These are phyloP conservation scores for Corymbia calophylla DNA, from an alignment of 441 rosid genomes.

Conservation along the genomic window DNA sequence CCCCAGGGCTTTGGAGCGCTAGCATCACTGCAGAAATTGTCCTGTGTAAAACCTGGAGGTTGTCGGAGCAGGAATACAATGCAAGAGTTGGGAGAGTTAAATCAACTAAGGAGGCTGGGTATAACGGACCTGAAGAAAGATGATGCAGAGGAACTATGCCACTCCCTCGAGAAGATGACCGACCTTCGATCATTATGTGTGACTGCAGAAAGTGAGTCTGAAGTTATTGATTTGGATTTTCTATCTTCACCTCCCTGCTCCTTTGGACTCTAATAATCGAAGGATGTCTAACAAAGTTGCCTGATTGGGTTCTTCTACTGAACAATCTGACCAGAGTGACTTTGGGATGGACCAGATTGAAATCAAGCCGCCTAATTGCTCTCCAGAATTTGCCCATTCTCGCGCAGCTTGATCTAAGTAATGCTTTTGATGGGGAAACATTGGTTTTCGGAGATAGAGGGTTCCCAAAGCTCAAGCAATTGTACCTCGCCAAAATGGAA, in stretches of 20 bases:
- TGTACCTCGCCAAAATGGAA: too few species aligned
- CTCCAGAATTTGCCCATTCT: background rate
- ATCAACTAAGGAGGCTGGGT: accelerated
- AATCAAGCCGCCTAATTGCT: background rate
- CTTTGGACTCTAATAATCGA: accelerated
- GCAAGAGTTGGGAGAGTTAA: background rate
- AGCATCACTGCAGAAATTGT: accelerated
- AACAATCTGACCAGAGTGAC: accelerated
- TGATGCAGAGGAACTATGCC: background rate
- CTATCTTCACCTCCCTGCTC: background rate
- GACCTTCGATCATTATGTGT: accelerated
- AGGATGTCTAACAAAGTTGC: background rate
- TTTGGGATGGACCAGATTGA: accelerated
- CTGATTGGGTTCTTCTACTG: background rate
- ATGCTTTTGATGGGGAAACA: too few species aligned
- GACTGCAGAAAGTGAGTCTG: accelerated
- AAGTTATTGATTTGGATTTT: too few species aligned
- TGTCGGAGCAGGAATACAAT: background rate
- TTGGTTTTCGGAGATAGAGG: too few species aligned
- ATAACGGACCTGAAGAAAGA: accelerated
- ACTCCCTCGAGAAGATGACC: background rate
- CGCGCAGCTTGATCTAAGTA: too few species aligned
- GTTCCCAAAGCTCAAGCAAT: too few species aligned
- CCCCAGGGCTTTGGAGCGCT: background rate
- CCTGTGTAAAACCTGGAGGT: background rate